Evolutionary conservation across 2,329 filamentous ascomycete species (phyloP).

Genomic region (Aspergillus carbonarius): DNA sequence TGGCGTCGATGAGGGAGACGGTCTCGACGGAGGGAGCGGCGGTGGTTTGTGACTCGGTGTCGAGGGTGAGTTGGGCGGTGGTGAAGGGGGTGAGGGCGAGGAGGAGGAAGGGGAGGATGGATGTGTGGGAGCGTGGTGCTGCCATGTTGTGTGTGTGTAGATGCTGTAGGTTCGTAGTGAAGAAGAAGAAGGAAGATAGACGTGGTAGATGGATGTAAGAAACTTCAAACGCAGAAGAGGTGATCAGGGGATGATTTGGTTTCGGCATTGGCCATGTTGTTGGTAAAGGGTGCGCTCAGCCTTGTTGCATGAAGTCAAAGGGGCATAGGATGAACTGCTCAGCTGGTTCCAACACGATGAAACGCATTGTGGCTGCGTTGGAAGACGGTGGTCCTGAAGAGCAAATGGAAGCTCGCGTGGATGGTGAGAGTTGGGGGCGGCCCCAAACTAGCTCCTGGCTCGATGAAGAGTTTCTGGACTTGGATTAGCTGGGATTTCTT

Average conservation of each 20-base stretch:
- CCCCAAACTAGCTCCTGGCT: constrained; percentile 3
- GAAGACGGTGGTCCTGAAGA: not conserved
- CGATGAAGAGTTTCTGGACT: not conserved
- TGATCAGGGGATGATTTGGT: not conserved
- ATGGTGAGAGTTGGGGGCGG: constrained; percentile 4
- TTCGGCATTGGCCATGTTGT: not conserved
- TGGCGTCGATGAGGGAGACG: constrained; percentile 1
- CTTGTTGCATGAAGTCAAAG: not conserved
- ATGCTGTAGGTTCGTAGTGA: not conserved
- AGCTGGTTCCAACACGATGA: not conserved
- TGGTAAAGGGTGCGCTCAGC: too few relatives aligned
- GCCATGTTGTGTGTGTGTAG: not conserved
- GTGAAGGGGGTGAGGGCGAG: not conserved
- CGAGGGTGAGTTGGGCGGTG: not conserved
- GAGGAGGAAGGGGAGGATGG: not conserved
- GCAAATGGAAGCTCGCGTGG: not conserved
- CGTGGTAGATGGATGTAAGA: not conserved
- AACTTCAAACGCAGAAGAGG: not conserved
- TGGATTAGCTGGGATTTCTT: not conserved
- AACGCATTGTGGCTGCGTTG: not conserved
- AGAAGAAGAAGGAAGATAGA: not conserved
- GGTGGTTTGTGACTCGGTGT: not conserved
- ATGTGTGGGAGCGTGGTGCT: not conserved
- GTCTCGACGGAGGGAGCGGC: not conserved
- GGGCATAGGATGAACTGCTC: not conserved